phyloP scores from a whole-genome alignment of 2,329 filamentous ascomycete species.

The Capronia coronata region DNA sequence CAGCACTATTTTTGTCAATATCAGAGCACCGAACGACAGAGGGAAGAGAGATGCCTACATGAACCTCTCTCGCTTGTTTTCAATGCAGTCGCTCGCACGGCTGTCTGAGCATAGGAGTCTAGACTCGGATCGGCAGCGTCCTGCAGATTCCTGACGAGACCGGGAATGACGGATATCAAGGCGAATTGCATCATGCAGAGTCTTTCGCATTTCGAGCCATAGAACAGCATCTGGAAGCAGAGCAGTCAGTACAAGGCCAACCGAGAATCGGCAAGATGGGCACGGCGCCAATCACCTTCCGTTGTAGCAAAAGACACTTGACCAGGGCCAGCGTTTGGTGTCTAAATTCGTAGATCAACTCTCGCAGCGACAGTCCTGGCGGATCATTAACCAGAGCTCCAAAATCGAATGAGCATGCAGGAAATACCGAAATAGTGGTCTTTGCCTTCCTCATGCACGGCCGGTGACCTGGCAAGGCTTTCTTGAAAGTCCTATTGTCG shows the following conservation, averaged over 20 bases:
- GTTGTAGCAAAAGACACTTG: slow-evolving; percentile 88
- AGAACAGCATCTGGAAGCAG: slow-evolving; percentile 82
- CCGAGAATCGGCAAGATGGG: not conserved
- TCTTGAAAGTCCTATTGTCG: slow-evolving; percentile 69
- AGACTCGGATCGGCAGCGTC: slow-evolving; percentile 94
- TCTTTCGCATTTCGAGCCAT: slow-evolving; percentile 89
- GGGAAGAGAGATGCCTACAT: slow-evolving; percentile 38
- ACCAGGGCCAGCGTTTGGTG: slow-evolving; percentile 90
- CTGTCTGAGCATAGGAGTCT: slow-evolving; percentile 69
- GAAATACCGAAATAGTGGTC: slow-evolving; percentile 78
- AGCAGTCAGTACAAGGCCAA: not conserved
- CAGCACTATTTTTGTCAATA: slow-evolving; percentile 52
- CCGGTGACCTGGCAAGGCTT: slow-evolving; percentile 58
- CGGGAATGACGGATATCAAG: slow-evolving; percentile 87
- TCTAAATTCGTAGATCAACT: slow-evolving; percentile 89
- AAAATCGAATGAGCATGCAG: too few relatives aligned
- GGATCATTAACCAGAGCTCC: slow-evolving; percentile 18
- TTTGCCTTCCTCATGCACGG: slow-evolving; percentile 62
- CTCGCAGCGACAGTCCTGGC: slow-evolving; percentile 65
- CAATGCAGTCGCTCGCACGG: slow-evolving; percentile 73
- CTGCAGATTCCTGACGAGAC: slow-evolving; percentile 81
- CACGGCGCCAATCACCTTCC: slow-evolving; percentile 59
- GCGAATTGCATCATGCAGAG: slow-evolving; percentile 99
- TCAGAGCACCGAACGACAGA: not conserved
- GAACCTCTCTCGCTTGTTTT: slow-evolving; percentile 88